Percentiles rank a stretch among this genome's conserved stretches.
These are phyloP conservation scores for Tetracladium setigerum DNA, from an alignment of 495 filamentous ascomycete genomes.

Conservation along the genomic window DNA sequence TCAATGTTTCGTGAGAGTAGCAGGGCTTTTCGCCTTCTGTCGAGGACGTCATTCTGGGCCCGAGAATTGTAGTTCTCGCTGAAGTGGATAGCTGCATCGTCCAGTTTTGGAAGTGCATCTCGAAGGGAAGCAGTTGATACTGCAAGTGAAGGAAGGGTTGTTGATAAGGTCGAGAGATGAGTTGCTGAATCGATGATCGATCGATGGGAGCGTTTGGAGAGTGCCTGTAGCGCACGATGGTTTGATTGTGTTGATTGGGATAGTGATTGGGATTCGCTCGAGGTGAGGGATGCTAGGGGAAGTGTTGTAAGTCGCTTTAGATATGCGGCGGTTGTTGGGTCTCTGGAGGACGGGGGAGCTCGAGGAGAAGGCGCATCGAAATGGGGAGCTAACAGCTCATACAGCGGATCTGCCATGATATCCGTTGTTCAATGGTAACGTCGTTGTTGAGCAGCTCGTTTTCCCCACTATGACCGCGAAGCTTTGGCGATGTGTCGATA, in stretches of 20 bases:
- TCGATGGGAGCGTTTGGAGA: slow-evolving; percentile 89
- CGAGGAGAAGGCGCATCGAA: slow-evolving; percentile 34
- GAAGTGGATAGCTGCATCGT: slow-evolving; percentile 70
- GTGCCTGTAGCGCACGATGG: slow-evolving; percentile 77
- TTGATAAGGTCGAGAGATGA: slow-evolving; percentile 63
- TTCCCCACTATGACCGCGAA: too few species aligned
- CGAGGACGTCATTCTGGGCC: slow-evolving; percentile 57
- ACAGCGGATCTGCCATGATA: slow-evolving; percentile 70
- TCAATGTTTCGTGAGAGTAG: slow-evolving; percentile 86
- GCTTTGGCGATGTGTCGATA: too few species aligned
- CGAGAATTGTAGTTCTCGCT: slow-evolving; percentile 73
- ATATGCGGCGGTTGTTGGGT: slow-evolving; percentile 54
- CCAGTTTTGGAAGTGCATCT: slow-evolving; percentile 67
- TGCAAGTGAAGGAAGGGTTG: slow-evolving; percentile 59
- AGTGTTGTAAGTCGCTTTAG: slow-evolving; percentile 74
- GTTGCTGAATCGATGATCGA: slow-evolving; percentile 73
- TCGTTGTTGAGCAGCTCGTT: too few species aligned
- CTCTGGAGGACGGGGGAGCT: slow-evolving; percentile 27
- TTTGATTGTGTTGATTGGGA: slow-evolving; percentile 73
- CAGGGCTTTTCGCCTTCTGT: slow-evolving; percentile 70
- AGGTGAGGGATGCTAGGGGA: slow-evolving; percentile 61
- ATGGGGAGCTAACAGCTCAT: slow-evolving; percentile 64
- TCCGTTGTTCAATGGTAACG: too few species aligned
- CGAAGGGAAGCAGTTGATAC: slow-evolving; percentile 57
- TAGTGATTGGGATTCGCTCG: slow-evolving; percentile 72